Base-by-base conservation (phyloP, 2,329 filamentous ascomycete species). In the Ophiocordyceps camponoti-saundersi region DNA sequence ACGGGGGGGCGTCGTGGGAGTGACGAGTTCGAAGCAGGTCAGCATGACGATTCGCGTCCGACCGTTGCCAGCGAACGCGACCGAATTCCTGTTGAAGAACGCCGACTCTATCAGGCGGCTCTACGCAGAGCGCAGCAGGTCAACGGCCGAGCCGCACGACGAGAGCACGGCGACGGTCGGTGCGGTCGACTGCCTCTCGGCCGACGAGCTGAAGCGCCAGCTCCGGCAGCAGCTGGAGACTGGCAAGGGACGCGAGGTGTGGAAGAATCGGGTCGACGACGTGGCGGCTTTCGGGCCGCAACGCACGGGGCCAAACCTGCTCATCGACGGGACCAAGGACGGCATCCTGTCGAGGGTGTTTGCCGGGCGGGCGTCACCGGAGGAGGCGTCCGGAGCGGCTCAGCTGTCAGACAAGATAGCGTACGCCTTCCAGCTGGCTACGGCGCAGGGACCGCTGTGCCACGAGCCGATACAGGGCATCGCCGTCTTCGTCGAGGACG, bases 401-500 rank as follows among this genome's bases (percentile, higher is more conserved):
- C 82, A 92, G 57, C 80, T 96, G 53, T 79, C 81, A 48, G 90
- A 96, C 67, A 96, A 94, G 60, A 85, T 96, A 52, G 72, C 79
- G 10, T 89, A 98, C 61, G 89, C 86, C 44, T 98, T 98, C 72
- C 92, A 98, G 61, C 80, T 96, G 16, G 84, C 87, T 39, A 93
- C 82, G 1, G 77, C 80, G 21, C 87, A 94, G 64, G 92, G 92
- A 0, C 89, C 92, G 0, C 75, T 96, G 45, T 96, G 92, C 64
- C 77, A 86, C 56, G 92, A 98, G 61, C 90, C 92, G 0, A 80
- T 95, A 44, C 90, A 95, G 66, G 92, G 92, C 45, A 75, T 95
- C 22, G 92, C 89, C 40, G 85, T 96, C 44, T 84, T 94, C 61
- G 70, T 98, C 44, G 89, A 98, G 62, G 80, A 87, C 44, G 69